Percentiles rank a stretch among this genome's conserved stretches.
phyloP scores from a whole-genome alignment of 2,329 filamentous ascomycete species.

The Fusarium aywerte region DNA sequence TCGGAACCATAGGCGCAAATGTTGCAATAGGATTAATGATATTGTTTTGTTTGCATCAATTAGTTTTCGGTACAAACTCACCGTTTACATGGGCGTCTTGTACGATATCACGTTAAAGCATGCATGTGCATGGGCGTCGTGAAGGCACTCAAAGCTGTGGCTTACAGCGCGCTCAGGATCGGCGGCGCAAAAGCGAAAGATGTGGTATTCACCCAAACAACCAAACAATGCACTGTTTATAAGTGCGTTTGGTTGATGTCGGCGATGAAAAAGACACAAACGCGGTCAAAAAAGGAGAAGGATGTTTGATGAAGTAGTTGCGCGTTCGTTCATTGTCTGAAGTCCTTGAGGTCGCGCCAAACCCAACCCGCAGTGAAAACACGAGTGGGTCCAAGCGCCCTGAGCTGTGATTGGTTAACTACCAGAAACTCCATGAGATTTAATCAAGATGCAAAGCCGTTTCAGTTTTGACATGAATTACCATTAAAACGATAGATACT shows the following conservation, averaged over 20 bases:
- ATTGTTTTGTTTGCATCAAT: background rate
- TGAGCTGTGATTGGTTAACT: slow-evolving; percentile 27
- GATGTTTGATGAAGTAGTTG: slow-evolving; percentile 32
- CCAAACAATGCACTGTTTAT: slow-evolving; percentile 12
- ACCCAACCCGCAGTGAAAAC: slow-evolving; percentile 25
- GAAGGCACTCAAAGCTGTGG: slow-evolving; percentile 41
- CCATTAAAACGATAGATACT: slow-evolving; percentile 19
- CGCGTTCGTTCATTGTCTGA: slow-evolving; percentile 42
- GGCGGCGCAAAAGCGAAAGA: slow-evolving; percentile 33
- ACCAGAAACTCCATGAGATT: background rate
- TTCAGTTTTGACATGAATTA: slow-evolving; percentile 17
- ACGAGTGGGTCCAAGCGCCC: background rate
- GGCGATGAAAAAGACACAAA: slow-evolving; percentile 27
- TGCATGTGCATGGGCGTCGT: slow-evolving; percentile 47
- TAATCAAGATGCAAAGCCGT: slow-evolving; percentile 12
- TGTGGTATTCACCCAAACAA: slow-evolving; percentile 4
- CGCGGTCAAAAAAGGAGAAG: slow-evolving; percentile 27
- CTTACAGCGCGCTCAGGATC: slow-evolving; percentile 41
- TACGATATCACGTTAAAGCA: slow-evolving; percentile 42
- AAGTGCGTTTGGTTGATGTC: slow-evolving; percentile 3
- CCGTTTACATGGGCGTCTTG: slow-evolving; percentile 37
- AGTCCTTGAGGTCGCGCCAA: slow-evolving; percentile 23
- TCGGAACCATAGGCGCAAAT: background rate
- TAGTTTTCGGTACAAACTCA: slow-evolving; percentile 28
- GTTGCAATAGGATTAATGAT: background rate